phyloP scores from a whole-genome alignment of 345 rosid genomes.

The Sonneratia alba region DNA sequence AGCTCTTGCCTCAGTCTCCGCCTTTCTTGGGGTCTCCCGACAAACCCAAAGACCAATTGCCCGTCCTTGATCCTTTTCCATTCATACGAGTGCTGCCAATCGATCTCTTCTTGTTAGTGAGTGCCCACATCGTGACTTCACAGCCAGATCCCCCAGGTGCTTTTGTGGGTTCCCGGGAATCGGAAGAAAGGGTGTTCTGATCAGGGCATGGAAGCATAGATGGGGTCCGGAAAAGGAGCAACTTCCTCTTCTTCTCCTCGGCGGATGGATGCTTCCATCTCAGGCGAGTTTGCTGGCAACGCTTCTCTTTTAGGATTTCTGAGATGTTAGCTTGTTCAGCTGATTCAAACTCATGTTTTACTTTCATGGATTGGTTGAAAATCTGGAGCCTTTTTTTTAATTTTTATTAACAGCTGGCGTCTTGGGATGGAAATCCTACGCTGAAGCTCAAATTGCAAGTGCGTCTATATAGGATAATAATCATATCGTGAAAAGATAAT shows the following conservation, averaged over 20 bases:
- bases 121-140: not conserved
- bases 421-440: not conserved
- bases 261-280: conserved; percentile 5
- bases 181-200: not conserved
- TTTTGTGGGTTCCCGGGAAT: not conserved
- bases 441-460: not conserved
- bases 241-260: conserved; percentile 11
- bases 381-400: too few relatives aligned
- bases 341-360: conserved; percentile 1
- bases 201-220: conserved; percentile 4
- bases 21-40: not conserved
- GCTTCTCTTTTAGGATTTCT: not conserved
- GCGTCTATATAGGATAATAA: not conserved
- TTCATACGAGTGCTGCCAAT: not conserved
- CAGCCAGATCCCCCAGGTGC: not conserved
- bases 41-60: not conserved
- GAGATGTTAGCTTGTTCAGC: not conserved
- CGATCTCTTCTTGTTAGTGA: not conserved
- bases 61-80: not conserved
- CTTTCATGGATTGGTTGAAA: not conserved
- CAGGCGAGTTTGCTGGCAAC: conserved; percentile 3
- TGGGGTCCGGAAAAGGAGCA: conserved; percentile 8
- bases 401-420: not conserved
- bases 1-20: not conserved
- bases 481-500: not conserved